Percentiles rank a stretch among this genome's conserved stretches.
These are phyloP conservation scores for Vanrija humicola DNA, from an alignment of 1,284 basidiomycete genomes.

Conservation along the genomic window DNA sequence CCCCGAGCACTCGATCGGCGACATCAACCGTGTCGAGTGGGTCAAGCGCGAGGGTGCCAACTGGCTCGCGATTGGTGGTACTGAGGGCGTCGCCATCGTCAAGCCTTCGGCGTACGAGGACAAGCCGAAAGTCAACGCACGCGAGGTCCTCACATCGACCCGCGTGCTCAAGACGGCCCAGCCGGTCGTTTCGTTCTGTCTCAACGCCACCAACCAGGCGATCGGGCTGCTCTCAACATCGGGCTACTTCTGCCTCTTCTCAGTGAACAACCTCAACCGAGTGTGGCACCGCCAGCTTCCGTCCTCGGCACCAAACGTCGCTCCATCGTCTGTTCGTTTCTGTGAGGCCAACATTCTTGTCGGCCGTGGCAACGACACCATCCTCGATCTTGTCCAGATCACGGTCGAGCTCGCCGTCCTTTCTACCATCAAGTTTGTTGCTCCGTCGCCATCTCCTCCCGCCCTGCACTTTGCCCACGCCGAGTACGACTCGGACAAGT, in stretches of 20 bases:
- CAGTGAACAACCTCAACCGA: constrained; percentile 24
- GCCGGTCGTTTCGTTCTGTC: constrained; percentile 31
- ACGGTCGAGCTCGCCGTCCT: constrained; percentile 34
- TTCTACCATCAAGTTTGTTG: constrained; percentile 31
- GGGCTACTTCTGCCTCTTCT: constrained; percentile 33
- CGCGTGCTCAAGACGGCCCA: constrained; percentile 36
- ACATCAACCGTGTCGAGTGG: constrained; percentile 31
- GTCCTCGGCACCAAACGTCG: constrained; percentile 9
- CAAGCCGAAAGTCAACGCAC: constrained; percentile 4
- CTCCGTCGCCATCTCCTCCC: constrained; percentile 15
- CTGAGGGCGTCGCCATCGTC: constrained; percentile 32
- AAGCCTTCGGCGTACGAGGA: constrained; percentile 15
- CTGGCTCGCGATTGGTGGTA: constrained; percentile 34
- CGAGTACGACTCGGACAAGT: constrained; percentile 30
- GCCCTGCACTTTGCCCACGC: constrained; percentile 27
- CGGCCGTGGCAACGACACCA: constrained; percentile 33
- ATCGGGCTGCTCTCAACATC: constrained; percentile 34
- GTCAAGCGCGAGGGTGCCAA: constrained; percentile 25
- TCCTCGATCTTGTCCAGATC: constrained; percentile 42
- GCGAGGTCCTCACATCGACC: constrained; percentile 12
- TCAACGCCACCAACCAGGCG: constrained; percentile 39
- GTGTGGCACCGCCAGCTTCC: constrained; percentile 43
- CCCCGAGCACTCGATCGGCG: constrained; percentile 17
- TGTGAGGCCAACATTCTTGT: constrained; percentile 41
- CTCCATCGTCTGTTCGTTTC: constrained; percentile 32